These are phyloP conservation scores for Calonectria pseudoreteaudii DNA, from an alignment of 2,329 filamentous ascomycete species.

Conservation along the genomic window DNA sequence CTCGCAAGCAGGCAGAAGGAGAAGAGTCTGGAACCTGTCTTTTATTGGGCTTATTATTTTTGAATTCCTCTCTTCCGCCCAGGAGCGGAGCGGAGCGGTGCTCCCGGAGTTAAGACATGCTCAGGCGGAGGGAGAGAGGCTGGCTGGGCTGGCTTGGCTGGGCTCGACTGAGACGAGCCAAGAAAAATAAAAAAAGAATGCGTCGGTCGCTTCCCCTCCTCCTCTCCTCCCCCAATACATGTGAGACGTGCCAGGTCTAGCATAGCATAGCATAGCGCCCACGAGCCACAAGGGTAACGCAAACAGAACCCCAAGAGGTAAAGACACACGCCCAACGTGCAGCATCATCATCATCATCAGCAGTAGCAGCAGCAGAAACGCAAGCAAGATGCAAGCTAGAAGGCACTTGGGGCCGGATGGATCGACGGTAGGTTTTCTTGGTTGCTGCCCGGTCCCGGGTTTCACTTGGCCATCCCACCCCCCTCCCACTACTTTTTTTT, in stretches of 20 bases:
- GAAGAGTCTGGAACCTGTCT: not conserved
- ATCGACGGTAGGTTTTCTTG: not conserved
- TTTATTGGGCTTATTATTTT: not conserved
- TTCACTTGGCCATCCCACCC: not conserved
- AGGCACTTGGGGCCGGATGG: not conserved
- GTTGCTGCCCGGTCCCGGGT: not conserved
- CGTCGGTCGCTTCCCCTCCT: not conserved
- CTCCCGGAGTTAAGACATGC: not conserved
- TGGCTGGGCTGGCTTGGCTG: not conserved
- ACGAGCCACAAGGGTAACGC: conserved; percentile 1
- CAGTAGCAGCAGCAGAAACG: not conserved
- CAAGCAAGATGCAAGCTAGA: not conserved
- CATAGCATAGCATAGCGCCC: conserved; percentile 4
- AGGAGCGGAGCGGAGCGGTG: conserved; percentile 15
- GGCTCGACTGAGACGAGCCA: not conserved
- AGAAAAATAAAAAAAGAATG: not conserved
- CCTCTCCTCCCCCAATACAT: not conserved
- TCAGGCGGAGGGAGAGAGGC: not conserved
- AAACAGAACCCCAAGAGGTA: not conserved
- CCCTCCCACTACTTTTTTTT: not conserved
- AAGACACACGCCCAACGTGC: not conserved
- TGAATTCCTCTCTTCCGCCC: not conserved
- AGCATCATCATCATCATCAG: not conserved
- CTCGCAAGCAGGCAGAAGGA: not conserved
- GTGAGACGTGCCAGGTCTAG: conserved; percentile 20